phyloP scores from a whole-genome alignment of 352 stramenopile species.

The Phytophthora pini region DNA sequence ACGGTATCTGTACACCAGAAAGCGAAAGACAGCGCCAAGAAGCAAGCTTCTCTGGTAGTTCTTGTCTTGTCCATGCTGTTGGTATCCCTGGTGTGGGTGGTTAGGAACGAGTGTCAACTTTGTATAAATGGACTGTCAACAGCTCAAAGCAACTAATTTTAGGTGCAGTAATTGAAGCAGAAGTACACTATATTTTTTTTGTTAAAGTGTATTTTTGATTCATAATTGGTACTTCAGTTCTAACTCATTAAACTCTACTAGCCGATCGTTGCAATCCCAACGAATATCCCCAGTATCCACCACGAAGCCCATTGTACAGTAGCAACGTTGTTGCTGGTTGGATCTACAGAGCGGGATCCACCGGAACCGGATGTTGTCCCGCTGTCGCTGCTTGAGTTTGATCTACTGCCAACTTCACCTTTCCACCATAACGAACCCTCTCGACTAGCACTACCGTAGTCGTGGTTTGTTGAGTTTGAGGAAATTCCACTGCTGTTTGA shows the following conservation, averaged over 20 bases:
- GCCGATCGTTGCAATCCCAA: too few species aligned
- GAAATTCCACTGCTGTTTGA: neutral
- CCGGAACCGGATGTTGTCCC: neutral
- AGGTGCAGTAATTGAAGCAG: neutral
- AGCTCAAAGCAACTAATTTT: neutral
- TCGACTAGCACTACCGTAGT: neutral
- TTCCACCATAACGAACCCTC: neutral
- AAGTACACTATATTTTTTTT: too few species aligned
- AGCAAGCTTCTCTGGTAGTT: neutral
- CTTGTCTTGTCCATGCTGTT: neutral
- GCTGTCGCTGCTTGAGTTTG: neutral
- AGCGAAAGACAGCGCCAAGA: neutral
- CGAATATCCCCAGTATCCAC: neutral
- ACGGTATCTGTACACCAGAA: constrained; percentile 1
- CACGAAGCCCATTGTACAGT: neutral
- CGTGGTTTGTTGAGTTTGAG: neutral
- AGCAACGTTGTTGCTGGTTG: neutral
- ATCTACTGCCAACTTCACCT: neutral
- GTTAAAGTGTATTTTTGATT: neutral
- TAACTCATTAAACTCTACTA: too few species aligned
- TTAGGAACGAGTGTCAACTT: neutral
- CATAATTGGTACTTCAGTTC: too few species aligned
- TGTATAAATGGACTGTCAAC: too few species aligned
- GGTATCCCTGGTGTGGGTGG: neutral
- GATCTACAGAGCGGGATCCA: neutral